Evolutionary conservation across 768 basidiomycete genomes (phyloP).

Genomic region (Holtermanniella nyarrowii): DNA sequence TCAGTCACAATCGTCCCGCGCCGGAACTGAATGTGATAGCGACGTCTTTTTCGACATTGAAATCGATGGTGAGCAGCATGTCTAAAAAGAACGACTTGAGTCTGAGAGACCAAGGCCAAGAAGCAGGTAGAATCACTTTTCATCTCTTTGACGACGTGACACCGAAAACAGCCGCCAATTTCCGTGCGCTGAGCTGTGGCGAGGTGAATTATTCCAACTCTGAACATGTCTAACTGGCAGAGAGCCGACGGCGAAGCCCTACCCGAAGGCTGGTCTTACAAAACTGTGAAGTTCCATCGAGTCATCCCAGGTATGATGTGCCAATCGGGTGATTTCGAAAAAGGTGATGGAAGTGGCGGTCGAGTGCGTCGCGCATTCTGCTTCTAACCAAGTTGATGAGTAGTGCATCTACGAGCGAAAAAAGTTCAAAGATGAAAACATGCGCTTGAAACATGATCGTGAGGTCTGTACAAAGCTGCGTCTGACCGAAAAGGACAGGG

Average conservation of each 20-base stretch:
- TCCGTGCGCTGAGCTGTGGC: neutral
- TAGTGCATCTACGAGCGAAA: conserved; percentile 4
- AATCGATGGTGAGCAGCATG: conserved; percentile 2
- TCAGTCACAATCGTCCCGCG: neutral
- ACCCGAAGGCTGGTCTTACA: neutral
- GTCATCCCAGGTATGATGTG: conserved; percentile 1
- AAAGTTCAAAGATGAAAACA: conserved; percentile 4
- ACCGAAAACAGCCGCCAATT: conserved; percentile 2
- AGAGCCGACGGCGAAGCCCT: neutral
- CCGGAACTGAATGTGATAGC: neutral
- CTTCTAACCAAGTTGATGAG: neutral
- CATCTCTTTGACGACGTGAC: conserved; percentile 2
- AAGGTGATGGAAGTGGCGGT: conserved; percentile 2
- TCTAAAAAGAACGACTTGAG: neutral
- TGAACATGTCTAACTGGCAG: neutral
- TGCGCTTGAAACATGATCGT: conserved; percentile 4
- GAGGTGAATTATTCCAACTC: neutral
- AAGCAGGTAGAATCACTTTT: neutral
- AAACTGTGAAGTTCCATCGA: neutral
- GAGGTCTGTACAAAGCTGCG: neutral
- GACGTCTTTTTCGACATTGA: conserved; percentile 1
- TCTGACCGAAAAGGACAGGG: neutral
- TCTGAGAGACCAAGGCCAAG: neutral
- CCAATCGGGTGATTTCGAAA: conserved; percentile 4
- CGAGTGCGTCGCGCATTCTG: neutral